Evolutionary conservation across 1,139 yeast species (phyloP).

Genomic region (Nakaseomyces sp.): DNA sequence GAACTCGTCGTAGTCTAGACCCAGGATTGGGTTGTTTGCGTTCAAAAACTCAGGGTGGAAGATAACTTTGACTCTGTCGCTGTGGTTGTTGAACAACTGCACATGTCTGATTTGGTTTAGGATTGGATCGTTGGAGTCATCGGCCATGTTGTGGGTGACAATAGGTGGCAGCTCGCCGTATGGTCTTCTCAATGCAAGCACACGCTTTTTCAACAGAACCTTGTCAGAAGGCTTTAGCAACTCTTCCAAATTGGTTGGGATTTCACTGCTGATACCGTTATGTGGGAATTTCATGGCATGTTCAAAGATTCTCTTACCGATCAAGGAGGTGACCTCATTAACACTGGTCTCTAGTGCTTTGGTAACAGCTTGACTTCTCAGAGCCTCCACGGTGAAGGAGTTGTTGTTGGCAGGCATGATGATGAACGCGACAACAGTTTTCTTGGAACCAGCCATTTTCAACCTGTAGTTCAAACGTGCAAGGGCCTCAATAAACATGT

Average conservation of each 20-base stretch:
- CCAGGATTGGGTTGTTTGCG: slow-evolving; percentile 85
- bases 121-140: slow-evolving; percentile 83
- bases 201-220: slow-evolving; percentile 81
- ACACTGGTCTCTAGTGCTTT: slow-evolving; percentile 87
- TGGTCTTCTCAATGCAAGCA: slow-evolving; percentile 75
- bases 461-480: slow-evolving; percentile 84
- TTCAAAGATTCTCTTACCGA: slow-evolving; percentile 81
- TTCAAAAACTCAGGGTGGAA: slow-evolving; percentile 95
- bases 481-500: slow-evolving; percentile 81
- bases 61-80: slow-evolving; percentile 84
- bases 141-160: slow-evolving; percentile 94
- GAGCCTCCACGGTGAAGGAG: slow-evolving; percentile 92
- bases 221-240: slow-evolving; percentile 80
- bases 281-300: slow-evolving; percentile 78
- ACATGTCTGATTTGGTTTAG: slow-evolving; percentile 85
- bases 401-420: slow-evolving; percentile 94
- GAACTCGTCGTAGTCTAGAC: slow-evolving; percentile 90
- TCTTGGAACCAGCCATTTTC: slow-evolving; percentile 72
- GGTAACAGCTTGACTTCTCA: slow-evolving; percentile 92
- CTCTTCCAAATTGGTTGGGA: slow-evolving; percentile 58
- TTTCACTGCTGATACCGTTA: slow-evolving; percentile 40
- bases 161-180: slow-evolving; percentile 84
- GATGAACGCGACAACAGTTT: slow-evolving; percentile 90
- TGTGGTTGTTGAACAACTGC: slow-evolving; percentile 76
- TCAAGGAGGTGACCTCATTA: slow-evolving; percentile 74